Percentiles rank a stretch among this genome's conserved stretches.
phyloP scores from a whole-genome alignment of 495 filamentous ascomycete species.

The Penicillium cosmopolitanum region DNA sequence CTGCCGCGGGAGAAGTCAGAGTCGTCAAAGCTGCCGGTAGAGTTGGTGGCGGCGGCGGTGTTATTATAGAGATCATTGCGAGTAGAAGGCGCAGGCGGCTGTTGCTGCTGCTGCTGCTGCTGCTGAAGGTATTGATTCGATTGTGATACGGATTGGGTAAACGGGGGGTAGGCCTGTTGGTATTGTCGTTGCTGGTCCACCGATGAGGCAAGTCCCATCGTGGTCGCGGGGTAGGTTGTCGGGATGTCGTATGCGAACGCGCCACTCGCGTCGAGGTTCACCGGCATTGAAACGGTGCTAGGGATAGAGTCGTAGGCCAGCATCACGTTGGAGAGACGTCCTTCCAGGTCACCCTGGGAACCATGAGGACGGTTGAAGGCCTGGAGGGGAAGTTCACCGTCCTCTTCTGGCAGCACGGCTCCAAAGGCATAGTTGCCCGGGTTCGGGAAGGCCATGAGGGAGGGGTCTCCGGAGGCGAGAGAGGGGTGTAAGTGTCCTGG shows the following conservation, averaged over 20 bases:
- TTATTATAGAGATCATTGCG: conserved; percentile 20
- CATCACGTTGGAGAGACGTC: conserved; percentile 33
- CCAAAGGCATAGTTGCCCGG: conserved; percentile 23
- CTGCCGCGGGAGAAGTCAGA: conserved; percentile 30
- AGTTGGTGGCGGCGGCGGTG: conserved; percentile 15
- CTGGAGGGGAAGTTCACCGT: conserved; percentile 22
- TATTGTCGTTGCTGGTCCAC: conserved; percentile 29
- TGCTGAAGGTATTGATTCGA: conserved; percentile 5
- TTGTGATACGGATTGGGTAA: conserved; percentile 9
- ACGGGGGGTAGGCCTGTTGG: conserved; percentile 20
- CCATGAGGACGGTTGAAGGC: conserved; percentile 16
- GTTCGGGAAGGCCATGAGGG: conserved; percentile 24
- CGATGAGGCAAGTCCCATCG: conserved; percentile 23
- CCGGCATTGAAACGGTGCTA: conserved; percentile 24
- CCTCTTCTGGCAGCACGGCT: conserved; percentile 30
- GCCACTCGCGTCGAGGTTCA: conserved; percentile 27
- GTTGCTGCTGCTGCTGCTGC: background rate
- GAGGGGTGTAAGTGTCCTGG: conserved; percentile 12
- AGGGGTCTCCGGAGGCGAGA: conserved; percentile 18
- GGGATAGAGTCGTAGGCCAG: conserved; percentile 36
- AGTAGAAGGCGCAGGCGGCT: conserved; percentile 1
- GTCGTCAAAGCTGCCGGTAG: conserved; percentile 27
- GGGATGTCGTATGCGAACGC: conserved; percentile 35
- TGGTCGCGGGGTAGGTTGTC: conserved; percentile 26
- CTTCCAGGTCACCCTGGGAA: conserved; percentile 24